These are phyloP conservation scores for Solanum sejunctum DNA, from an alignment of 257 asterid genomes.

Conservation along the genomic window DNA sequence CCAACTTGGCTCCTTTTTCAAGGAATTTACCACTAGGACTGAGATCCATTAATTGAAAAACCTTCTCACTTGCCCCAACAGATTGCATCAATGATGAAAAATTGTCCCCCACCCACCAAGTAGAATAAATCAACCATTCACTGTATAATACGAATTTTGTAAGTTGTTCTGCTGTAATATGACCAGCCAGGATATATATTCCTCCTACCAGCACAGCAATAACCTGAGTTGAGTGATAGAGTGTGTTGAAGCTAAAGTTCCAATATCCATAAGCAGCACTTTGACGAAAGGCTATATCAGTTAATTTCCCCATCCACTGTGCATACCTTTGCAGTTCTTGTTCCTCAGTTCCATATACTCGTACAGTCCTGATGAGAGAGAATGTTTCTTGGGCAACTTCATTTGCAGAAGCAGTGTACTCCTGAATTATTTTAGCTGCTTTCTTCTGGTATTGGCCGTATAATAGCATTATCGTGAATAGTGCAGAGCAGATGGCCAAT, in stretches of 20 bases:
- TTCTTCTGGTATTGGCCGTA: constrained; percentile 90
- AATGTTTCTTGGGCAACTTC: constrained; percentile 93
- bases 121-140: constrained; percentile 95
- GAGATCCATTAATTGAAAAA: constrained; percentile 71
- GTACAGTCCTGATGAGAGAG: constrained; percentile 88
- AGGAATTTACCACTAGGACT: constrained; percentile 57
- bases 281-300: constrained; percentile 72
- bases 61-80: constrained; percentile 96
- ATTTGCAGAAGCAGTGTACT: constrained; percentile 85
- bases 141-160: constrained; percentile 91
- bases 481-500: constrained; percentile 57
- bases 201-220: constrained; percentile 97
- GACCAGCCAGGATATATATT: constrained; percentile 77
- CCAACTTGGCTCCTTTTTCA: constrained; percentile 60
- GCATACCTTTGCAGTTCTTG: constrained; percentile 76
- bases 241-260: constrained; percentile 79
- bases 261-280: constrained; percentile 97
- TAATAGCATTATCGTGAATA: constrained; percentile 64
- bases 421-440: constrained; percentile 84
- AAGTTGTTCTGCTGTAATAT: constrained; percentile 91
- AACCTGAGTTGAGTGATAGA: constrained; percentile 92
- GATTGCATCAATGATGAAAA: constrained; percentile 90
- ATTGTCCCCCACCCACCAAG: constrained; percentile 98
- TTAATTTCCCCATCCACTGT: constrained; percentile 70
- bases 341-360: constrained; percentile 86